A percentile compares a stretch with the other conserved stretches of the same genome.
Evolutionary conservation across 2,329 filamentous ascomycete genomes (phyloP).

Genomic region (Penicillium sp.): DNA sequence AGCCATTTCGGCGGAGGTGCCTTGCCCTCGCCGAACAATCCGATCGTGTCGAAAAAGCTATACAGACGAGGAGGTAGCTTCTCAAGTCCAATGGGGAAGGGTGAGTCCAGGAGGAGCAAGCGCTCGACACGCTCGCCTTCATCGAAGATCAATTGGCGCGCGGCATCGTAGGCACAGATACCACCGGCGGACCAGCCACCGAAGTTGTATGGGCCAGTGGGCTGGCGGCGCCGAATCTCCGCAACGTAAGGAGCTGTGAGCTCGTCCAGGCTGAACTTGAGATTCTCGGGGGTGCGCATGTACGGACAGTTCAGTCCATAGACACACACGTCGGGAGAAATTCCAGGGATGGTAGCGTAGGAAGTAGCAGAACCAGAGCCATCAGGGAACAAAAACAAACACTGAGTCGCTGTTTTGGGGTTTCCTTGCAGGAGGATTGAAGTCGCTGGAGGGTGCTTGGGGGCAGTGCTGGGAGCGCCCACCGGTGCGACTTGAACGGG

Average conservation of each 20-base stretch:
- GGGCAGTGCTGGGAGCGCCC: slow-evolving; percentile 8
- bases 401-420: slow-evolving; percentile 43
- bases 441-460: slow-evolving; percentile 39
- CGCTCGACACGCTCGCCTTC: slow-evolving; percentile 58
- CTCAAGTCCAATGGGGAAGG: slow-evolving; percentile 66
- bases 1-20: slow-evolving; percentile 49
- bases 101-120: slow-evolving; percentile 65
- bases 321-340: slow-evolving; percentile 42
- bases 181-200: slow-evolving; percentile 77
- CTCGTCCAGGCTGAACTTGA: slow-evolving; percentile 35
- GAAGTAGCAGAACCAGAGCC: slow-evolving; percentile 49
- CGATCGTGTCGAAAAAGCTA: slow-evolving; percentile 49
- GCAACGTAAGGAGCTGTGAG: slow-evolving; percentile 40
- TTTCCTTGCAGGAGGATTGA: slow-evolving; percentile 46
- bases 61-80: slow-evolving; percentile 59
- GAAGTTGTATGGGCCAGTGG: slow-evolving; percentile 59
- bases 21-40: slow-evolving; percentile 48
- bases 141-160: slow-evolving; percentile 56
- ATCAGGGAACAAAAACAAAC: slow-evolving; percentile 46
- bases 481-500: slow-evolving; percentile 20
- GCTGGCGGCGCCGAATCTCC: slow-evolving; percentile 49
- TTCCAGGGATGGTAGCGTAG: slow-evolving; percentile 43
- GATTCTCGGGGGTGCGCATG: slow-evolving; percentile 42
- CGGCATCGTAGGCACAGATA: slow-evolving; percentile 67
- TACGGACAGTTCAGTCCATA: slow-evolving; percentile 47